These are phyloP conservation scores for Mortierella sp. DNA, from an alignment of 371 early-diverging fungal species.

Conservation along the genomic window DNA sequence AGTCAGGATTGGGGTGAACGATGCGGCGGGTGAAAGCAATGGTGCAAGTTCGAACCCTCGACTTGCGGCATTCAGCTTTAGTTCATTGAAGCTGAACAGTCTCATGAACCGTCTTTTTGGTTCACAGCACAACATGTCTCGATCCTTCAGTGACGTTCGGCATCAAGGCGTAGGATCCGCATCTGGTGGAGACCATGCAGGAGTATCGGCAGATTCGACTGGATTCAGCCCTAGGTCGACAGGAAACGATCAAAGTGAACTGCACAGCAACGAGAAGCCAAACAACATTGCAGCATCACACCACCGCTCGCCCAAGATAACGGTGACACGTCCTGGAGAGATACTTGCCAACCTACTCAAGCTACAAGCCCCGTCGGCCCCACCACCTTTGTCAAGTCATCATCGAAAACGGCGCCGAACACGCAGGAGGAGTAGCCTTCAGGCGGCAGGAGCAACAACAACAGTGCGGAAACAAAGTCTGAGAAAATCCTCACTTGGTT, in stretches of 20 bases:
- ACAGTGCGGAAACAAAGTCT: neutral
- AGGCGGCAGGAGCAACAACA: neutral
- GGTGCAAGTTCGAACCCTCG: neutral
- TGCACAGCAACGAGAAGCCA: conserved; percentile 6
- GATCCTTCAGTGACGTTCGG: neutral
- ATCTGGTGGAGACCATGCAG: neutral
- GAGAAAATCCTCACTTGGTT: conserved; percentile 5
- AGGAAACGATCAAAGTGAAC: neutral
- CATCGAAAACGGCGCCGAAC: conserved; percentile 18
- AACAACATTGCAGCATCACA: neutral
- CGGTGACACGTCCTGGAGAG: conserved; percentile 27
- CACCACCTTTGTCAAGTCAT: conserved; percentile 11
- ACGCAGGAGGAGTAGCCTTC: neutral
- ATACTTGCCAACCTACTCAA: conserved; percentile 48
- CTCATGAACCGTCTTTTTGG: conserved; percentile 34
- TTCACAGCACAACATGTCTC: conserved; percentile 3
- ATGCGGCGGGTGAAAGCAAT: neutral
- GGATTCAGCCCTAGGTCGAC: neutral
- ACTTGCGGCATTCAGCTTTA: conserved; percentile 13
- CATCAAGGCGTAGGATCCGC: neutral
- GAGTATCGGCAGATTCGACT: neutral
- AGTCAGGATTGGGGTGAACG: neutral
- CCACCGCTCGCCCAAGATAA: neutral
- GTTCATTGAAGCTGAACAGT: conserved; percentile 22
- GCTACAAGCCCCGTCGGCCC: conserved; percentile 35